Conservation (phyloP, 805 yeast species). For the Candida andamanensis region DNA sequence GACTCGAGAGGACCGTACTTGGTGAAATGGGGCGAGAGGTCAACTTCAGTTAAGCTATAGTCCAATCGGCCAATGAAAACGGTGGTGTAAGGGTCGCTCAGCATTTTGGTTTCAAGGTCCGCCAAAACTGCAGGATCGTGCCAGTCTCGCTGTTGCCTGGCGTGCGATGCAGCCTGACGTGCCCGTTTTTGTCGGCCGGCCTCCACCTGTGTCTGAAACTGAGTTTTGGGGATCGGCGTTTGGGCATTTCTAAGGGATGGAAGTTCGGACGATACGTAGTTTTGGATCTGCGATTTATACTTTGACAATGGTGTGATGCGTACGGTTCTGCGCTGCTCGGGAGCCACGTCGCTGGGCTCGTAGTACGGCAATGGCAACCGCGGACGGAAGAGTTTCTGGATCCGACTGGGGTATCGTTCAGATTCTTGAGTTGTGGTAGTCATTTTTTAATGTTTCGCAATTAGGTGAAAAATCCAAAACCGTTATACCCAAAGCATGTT, state of each 20-base stretch:
- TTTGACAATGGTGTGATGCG: constrained; percentile 6
- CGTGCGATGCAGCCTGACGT: constrained; percentile 10
- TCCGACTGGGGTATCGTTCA: constrained; percentile 36
- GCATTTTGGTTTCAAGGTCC: constrained; percentile 22
- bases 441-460: too few relatives aligned
- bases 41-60: constrained; percentile 60
- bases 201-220: constrained; percentile 3
- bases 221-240: not conserved
- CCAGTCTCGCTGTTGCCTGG: constrained; percentile 29
- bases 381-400: constrained; percentile 53
- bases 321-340: constrained; percentile 43
- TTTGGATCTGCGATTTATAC: not conserved
- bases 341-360: constrained; percentile 46
- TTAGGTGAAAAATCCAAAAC: too few relatives aligned
- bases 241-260: too few relatives aligned
- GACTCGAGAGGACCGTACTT: constrained; percentile 69
- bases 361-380: constrained; percentile 50
- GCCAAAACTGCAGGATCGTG: constrained; percentile 25
- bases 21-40: constrained; percentile 56
- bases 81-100: constrained; percentile 68
- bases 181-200: not conserved
- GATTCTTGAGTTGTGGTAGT: too few relatives aligned
- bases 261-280: too few relatives aligned
- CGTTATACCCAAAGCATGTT: too few relatives aligned
- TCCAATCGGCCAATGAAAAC: constrained; percentile 72